These are phyloP conservation scores for Sanguinoderma infundibulare DNA, from an alignment of 1,284 basidiomycete genomes.

Conservation along the genomic window DNA sequence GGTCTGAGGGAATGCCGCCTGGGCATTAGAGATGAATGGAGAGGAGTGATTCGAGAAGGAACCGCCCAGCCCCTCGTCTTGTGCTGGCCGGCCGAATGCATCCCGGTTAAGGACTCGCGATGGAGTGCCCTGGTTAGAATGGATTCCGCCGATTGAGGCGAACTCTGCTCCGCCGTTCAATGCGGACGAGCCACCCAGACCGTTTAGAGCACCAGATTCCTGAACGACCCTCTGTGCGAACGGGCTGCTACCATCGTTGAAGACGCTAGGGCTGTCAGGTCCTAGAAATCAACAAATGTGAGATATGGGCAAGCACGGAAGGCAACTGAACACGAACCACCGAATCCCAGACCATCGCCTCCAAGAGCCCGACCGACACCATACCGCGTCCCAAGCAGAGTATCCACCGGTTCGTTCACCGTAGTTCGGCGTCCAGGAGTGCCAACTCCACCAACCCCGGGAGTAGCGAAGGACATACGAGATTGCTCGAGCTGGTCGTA, in stretches of 20 bases:
- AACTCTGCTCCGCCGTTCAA: slow-evolving; percentile 20
- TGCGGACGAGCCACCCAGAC: slow-evolving; percentile 11
- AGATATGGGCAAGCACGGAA: not conserved
- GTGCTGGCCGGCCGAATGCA: slow-evolving; percentile 23
- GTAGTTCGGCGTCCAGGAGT: slow-evolving; percentile 26
- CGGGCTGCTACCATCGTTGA: slow-evolving; percentile 11
- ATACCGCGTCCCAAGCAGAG: slow-evolving; percentile 13
- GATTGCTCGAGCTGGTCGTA: slow-evolving; percentile 39
- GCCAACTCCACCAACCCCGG: slow-evolving; percentile 14
- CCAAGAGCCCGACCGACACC: slow-evolving; percentile 15
- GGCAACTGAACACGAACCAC: slow-evolving; percentile 11
- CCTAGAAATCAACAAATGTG: not conserved
- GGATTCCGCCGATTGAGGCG: slow-evolving; percentile 23
- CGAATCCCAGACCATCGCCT: slow-evolving; percentile 19
- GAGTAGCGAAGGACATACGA: slow-evolving; percentile 27
- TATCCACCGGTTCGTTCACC: slow-evolving; percentile 28
- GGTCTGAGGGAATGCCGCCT: slow-evolving; percentile 34
- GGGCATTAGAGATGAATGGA: slow-evolving; percentile 33
- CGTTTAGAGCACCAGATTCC: slow-evolving; percentile 14
- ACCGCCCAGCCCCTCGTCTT: slow-evolving; percentile 22
- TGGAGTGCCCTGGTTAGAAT: slow-evolving; percentile 19
- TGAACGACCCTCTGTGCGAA: slow-evolving; percentile 18
- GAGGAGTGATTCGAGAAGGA: slow-evolving; percentile 28
- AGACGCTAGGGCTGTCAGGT: slow-evolving; percentile 8
- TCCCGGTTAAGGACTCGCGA: slow-evolving; percentile 31